Base-by-base conservation (phyloP, 1,139 yeast species). In the Geotrichum reessii region DNA sequence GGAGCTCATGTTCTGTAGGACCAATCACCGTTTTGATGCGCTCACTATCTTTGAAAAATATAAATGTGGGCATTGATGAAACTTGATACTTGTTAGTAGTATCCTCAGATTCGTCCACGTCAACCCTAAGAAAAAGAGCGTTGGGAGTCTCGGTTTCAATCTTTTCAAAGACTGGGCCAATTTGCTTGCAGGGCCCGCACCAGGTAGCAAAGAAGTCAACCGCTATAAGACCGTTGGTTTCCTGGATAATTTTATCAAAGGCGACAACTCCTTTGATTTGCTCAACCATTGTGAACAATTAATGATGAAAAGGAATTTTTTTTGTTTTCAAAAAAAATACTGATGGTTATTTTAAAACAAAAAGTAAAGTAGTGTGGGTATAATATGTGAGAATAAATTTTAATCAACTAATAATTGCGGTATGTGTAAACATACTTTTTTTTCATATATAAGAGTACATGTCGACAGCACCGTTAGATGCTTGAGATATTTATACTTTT, bases 161-260 rank as follows among this genome's bases (percentile, higher is more conserved):
- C 75, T 87, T 87, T 69, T 89, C 95, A 68, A 91, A 76, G 77
- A 88, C 78, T 71, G 97, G 97, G 63, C 96, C 91, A 78, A 91
- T 86, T 85, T 87, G 86, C 80, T 90, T 90, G 80, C 97, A 91
- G 63, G 97, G 97, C 67, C 96, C 96, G 76, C 97, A 91, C 96
- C 97, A 91, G 63, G 92, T 85, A 66, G 97, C 97, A 69, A 85
- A 89, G 78, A 91, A 91, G 78, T 91, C 97, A 64, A 91, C 89
- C 64, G 91, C 95, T 65, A 88, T 83, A 72, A 85, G 74, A 62
- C 85, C 81, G 19, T 37, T 37, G 44, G 44, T 37, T 12, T 37
- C 44, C 19, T 37, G 14, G 44, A 37, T n/a, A 5, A 37, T n/a
- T 37, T 37, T 37, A 8, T 37, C 21, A 19, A 37, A 37, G n/a